Evolutionary conservation across 2,329 filamentous ascomycete species (phyloP), one percentile per base, ranked within the genome.

Genomic region (Colletotrichum lupini): DNA sequence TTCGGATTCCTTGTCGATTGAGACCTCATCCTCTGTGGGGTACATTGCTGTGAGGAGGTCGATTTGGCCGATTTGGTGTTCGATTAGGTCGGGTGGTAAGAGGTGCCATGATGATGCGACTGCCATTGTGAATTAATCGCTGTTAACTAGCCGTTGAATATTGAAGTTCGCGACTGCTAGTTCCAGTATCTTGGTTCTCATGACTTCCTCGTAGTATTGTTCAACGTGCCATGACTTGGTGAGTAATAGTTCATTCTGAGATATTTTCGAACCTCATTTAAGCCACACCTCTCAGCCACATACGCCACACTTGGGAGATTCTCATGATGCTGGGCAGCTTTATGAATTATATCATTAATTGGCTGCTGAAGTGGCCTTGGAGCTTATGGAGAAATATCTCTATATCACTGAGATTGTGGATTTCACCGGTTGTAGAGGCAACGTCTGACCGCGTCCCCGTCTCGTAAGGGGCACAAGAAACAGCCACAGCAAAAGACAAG

Each of bases 11-110:
- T 35, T 30, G 24, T 72, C 64, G 37, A 75, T 60, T 0, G 60
- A 56, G 7, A 68, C 56, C 24, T 74, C 81, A n/a, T 81, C 79
- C 14, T 85, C 81, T 0, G 78, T 76, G 1, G 83, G 82, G 72
- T 87, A 89, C 87, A 89, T 89, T 11, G 87, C 86, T 75, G 82
- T 78, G 3, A 89, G 78, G n/a, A 89, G 84, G 63, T 89, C 87
- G 42, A 89, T 81, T 67, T 85, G 85, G 1, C 83, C 84, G 12
- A 88, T 77, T 77, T 88, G 87, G 14, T 84, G 79, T 71, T 86
- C 84, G 76, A 88, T 81, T 1, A 87, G 74, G 8, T 87, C 85
- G n/a, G 77, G 76, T 0, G 85, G 81, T 9, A 88, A 76, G 49
- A 70, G 60, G 12, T 32, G 67, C 70, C 73, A 75, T 67, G 62